phyloP scores from a whole-genome alignment of 805 yeast species.

The Lipomyces kockii region DNA sequence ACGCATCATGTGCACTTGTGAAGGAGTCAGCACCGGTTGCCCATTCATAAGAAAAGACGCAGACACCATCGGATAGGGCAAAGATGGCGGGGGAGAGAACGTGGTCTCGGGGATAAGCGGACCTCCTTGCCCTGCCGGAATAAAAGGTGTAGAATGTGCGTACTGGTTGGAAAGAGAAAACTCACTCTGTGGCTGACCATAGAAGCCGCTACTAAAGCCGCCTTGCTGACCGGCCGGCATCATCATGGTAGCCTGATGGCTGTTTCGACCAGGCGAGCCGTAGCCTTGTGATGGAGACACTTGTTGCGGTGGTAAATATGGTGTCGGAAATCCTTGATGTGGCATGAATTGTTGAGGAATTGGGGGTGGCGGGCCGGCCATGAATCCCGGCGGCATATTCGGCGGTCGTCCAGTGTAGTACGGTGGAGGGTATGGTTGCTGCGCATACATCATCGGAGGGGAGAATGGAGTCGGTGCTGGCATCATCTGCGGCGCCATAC shows the following conservation, averaged over 20 bases:
- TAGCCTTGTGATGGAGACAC: slow-evolving; percentile 28
- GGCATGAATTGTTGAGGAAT: slow-evolving; percentile 29
- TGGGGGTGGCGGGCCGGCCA: slow-evolving; percentile 27
- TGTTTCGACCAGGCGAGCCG: slow-evolving; percentile 32
- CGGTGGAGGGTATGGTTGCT: slow-evolving; percentile 26
- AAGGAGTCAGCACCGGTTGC: neutral
- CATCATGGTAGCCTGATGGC: slow-evolving; percentile 30
- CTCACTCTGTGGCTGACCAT: slow-evolving; percentile 29
- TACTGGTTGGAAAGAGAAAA: slow-evolving; percentile 1
- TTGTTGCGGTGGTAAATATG: slow-evolving; percentile 25
- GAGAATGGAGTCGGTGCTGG: slow-evolving; percentile 19
- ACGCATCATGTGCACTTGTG: slow-evolving; percentile 25
- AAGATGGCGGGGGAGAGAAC: neutral
- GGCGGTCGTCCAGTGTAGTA: slow-evolving; percentile 20
- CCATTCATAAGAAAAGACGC: neutral
- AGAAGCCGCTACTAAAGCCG: slow-evolving; percentile 15
- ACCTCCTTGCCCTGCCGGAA: neutral
- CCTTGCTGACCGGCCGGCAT: slow-evolving; percentile 26
- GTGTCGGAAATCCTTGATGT: slow-evolving; percentile 18
- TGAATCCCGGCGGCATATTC: slow-evolving; percentile 29
- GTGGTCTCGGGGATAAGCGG: neutral
- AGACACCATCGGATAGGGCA: neutral
- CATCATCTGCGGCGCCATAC: slow-evolving; percentile 27
- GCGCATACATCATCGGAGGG: slow-evolving; percentile 25
- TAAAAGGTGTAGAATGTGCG: neutral